phyloP scores from a whole-genome alignment of 176 grass and related monocot species.

The Aegilops tauschii region DNA sequence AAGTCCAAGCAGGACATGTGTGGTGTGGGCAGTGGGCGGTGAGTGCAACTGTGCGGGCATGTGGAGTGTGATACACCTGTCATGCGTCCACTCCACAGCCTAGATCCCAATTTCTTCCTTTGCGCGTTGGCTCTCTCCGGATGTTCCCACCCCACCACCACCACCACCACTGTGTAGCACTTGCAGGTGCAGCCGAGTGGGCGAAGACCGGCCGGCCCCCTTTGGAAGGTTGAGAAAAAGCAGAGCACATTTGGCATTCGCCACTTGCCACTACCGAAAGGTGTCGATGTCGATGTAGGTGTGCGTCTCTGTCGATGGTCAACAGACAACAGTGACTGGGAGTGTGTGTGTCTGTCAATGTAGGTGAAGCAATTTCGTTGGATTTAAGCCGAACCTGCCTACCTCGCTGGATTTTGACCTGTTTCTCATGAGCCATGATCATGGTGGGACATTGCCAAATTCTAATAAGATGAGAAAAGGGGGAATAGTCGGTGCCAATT shows the following conservation, averaged over 20 bases:
- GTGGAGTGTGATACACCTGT: constrained; percentile 10
- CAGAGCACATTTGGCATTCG: no score
- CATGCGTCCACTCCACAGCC: background rate
- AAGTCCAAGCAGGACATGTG: background rate
- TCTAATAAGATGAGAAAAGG: background rate
- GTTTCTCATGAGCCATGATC: background rate
- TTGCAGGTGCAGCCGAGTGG: constrained; percentile 13
- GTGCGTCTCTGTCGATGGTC: background rate
- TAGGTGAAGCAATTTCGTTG: background rate
- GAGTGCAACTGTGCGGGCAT: constrained; percentile 20
- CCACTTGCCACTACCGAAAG: background rate
- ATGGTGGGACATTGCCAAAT: background rate
- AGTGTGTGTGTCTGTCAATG: background rate
- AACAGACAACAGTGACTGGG: background rate
- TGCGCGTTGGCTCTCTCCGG: background rate
- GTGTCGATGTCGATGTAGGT: background rate
- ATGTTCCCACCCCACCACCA: background rate
- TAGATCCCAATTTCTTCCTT: background rate
- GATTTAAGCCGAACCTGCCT: constrained; percentile 35
- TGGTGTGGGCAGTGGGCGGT: constrained; percentile 7
- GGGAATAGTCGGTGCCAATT: background rate
- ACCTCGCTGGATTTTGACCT: constrained; percentile 10
- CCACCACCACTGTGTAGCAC: background rate
- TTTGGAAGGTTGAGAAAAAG: background rate
- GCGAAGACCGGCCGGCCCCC: background rate